phyloP scores from a whole-genome alignment of 345 rosid species.

The Physaria fendleri region DNA sequence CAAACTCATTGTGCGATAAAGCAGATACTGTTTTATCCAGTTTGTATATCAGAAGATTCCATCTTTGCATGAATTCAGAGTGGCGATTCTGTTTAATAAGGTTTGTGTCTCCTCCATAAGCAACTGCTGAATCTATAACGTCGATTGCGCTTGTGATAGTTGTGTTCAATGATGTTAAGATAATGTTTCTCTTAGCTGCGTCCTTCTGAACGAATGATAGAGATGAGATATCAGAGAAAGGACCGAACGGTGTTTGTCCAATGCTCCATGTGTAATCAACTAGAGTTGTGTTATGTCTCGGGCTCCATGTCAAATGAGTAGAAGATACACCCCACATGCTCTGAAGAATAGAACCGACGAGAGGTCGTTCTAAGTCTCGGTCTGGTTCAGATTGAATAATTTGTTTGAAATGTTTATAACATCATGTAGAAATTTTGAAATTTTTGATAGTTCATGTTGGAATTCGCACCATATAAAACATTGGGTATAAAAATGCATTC shows the following conservation, averaged over 20 bases:
- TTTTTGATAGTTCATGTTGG: too few species aligned
- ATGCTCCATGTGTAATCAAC: slow-evolving; percentile 98
- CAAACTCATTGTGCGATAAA: slow-evolving; percentile 73
- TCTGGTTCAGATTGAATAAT: too few species aligned
- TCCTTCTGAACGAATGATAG: slow-evolving; percentile 92
- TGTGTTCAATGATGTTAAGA: slow-evolving; percentile 70
- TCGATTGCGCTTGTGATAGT: slow-evolving; percentile 71
- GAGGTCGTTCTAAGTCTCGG: slow-evolving; percentile 75
- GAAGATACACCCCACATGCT: slow-evolving; percentile 99
- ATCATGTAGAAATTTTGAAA: too few species aligned
- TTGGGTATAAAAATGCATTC: too few species aligned
- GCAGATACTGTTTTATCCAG: slow-evolving; percentile 79
- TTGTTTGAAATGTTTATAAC: too few species aligned
- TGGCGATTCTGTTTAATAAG: slow-evolving; percentile 56
- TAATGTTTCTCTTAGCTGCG: slow-evolving; percentile 79
- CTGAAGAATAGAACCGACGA: slow-evolving; percentile 88
- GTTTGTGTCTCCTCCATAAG: slow-evolving; percentile 79
- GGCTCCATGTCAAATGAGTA: slow-evolving; percentile 85
- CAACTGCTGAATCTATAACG: slow-evolving; percentile 61
- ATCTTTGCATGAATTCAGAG: slow-evolving; percentile 71
- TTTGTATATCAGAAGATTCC: slow-evolving; percentile 84
- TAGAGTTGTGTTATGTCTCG: slow-evolving; percentile 65
- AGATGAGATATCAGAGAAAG: slow-evolving; percentile 73
- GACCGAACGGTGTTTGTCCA: slow-evolving; percentile 97
- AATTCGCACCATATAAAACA: too few species aligned